These are phyloP conservation scores for Citrus australasica DNA, from an alignment of 345 rosid genomes.

Conservation along the genomic window DNA sequence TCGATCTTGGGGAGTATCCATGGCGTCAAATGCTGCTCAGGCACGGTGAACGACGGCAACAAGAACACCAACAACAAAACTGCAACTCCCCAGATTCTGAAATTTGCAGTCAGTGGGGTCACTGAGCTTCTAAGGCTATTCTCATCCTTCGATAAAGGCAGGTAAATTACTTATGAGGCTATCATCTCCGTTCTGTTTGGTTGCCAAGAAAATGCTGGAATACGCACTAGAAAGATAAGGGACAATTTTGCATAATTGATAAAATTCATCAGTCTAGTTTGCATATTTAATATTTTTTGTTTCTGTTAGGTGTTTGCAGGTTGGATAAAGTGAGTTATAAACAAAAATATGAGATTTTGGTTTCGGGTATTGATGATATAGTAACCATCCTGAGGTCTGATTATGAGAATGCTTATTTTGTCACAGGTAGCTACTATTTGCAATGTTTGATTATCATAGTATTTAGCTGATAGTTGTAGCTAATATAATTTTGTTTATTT, in stretches of 20 bases:
- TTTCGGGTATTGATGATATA: slow-evolving; percentile 51
- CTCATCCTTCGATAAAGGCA: slow-evolving; percentile 31
- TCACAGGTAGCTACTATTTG: slow-evolving; percentile 49
- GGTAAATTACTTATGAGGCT: slow-evolving; percentile 12
- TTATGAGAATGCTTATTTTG: slow-evolving; percentile 79
- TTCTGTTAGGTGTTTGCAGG: slow-evolving; percentile 7
- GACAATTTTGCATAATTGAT: not conserved
- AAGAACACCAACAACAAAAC: slow-evolving; percentile 1
- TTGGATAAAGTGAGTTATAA: slow-evolving; percentile 20
- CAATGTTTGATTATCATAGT: not conserved
- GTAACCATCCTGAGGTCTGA: slow-evolving; percentile 52
- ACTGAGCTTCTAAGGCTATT: slow-evolving; percentile 67
- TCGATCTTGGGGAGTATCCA: slow-evolving; percentile 29
- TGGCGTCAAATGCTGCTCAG: slow-evolving; percentile 45
- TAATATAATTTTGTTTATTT: not conserved
- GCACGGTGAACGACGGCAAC: slow-evolving; percentile 22
- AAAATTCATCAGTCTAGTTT: not conserved
- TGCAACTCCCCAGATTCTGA: slow-evolving; percentile 45
- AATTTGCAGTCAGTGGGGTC: slow-evolving; percentile 67
- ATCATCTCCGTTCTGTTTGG: slow-evolving; percentile 7
- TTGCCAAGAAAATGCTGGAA: slow-evolving; percentile 4
- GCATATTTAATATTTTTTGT: not conserved
- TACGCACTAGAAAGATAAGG: not conserved
- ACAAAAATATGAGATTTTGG: slow-evolving; percentile 28
- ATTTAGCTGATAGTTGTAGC: not conserved